phyloP scores from a whole-genome alignment of 768 basidiomycete genomes.

The Cystofilobasidium macerans region DNA sequence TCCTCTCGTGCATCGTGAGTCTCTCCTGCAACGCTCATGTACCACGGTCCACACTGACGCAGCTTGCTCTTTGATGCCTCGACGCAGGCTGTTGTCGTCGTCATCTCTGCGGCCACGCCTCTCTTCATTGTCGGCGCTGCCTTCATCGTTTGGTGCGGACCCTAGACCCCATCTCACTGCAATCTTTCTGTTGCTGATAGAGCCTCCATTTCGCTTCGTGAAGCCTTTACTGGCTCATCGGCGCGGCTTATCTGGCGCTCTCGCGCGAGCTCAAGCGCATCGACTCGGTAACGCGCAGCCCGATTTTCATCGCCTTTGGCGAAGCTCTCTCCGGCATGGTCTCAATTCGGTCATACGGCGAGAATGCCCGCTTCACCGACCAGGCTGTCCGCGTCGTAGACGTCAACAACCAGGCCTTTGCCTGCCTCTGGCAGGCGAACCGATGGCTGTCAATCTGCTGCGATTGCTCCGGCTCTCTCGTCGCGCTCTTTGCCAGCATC shows the following conservation, averaged over 20 bases:
- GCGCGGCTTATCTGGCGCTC: conserved; percentile 38
- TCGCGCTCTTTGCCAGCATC: conserved; percentile 37
- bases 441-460: conserved; percentile 36
- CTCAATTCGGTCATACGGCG: conserved; percentile 41
- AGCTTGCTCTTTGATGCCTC: conserved; percentile 26
- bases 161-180: no score
- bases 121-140: conserved; percentile 1
- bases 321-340: conserved; percentile 32
- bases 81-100: conserved; percentile 37
- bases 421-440: conserved; percentile 28
- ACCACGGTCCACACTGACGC: background rate
- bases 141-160: conserved; percentile 10
- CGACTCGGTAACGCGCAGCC: conserved; percentile 35
- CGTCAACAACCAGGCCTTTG: conserved; percentile 33
- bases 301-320: conserved; percentile 40
- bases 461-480: conserved; percentile 38
- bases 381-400: conserved; percentile 38
- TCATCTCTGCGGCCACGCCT: conserved; percentile 36
- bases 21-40: background rate
- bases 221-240: conserved; percentile 39
- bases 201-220: background rate
- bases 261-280: conserved; percentile 42
- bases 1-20: background rate
- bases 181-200: no score
- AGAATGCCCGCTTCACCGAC: conserved; percentile 39